Evolutionary conservation across 2,329 filamentous ascomycete genomes (phyloP).

Genomic region (Diatrype stigma): DNA sequence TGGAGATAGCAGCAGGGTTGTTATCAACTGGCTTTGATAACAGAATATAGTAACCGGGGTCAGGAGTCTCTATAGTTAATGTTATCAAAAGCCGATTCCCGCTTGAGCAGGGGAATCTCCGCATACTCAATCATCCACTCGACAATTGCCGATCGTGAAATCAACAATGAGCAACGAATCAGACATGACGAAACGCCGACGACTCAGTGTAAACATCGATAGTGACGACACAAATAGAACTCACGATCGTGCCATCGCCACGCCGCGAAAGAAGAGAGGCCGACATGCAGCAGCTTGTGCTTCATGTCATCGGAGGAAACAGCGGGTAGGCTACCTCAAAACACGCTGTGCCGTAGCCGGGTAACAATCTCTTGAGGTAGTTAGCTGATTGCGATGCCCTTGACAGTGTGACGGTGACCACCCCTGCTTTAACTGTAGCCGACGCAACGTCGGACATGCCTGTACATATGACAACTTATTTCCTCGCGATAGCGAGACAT

Average conservation of each 20-base stretch:
- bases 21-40: not conserved
- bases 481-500: not conserved
- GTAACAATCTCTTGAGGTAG: too few relatives aligned
- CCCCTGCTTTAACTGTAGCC: constrained; percentile 9
- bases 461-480: constrained; percentile 3
- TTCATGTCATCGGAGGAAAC: constrained; percentile 13
- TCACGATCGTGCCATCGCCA: not conserved
- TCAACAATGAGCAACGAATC: not conserved
- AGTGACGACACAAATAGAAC: not conserved
- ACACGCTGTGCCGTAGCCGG: not conserved
- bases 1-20: not conserved
- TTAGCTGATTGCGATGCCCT: too few relatives aligned
- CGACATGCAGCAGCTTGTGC: constrained; percentile 8
- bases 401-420: constrained; percentile 6
- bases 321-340: constrained; percentile 6
- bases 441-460: constrained; percentile 1
- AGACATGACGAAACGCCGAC: not conserved
- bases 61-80: too few relatives aligned
- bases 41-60: too few relatives aligned
- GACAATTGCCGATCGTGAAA: not conserved
- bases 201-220: not conserved
- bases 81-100: not conserved
- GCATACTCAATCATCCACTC: not conserved
- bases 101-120: not conserved
- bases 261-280: constrained; percentile 6